A percentile compares a stretch with the other conserved stretches of the same genome.
Evolutionary conservation across 2,329 filamentous ascomycete genomes (phyloP).

Genomic region (Monosporascus sp.): DNA sequence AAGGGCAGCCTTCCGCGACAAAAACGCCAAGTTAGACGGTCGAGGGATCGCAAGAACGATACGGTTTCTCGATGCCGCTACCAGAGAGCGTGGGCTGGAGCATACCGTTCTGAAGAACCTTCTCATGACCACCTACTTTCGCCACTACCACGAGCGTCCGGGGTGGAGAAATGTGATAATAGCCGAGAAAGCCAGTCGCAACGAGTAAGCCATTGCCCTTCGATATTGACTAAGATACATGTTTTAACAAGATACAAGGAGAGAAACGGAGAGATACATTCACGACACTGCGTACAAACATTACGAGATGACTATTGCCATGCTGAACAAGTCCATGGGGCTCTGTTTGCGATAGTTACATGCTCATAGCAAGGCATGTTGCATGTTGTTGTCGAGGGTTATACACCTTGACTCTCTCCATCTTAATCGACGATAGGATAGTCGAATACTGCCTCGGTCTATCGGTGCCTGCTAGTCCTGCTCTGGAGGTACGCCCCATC

Average conservation of each 20-base stretch:
- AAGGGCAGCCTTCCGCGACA: constrained; percentile 53
- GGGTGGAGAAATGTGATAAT: constrained; percentile 19
- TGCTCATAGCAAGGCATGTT: background rate
- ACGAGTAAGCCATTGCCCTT: constrained; percentile 7
- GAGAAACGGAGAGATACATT: constrained; percentile 11
- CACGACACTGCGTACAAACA: constrained; percentile 43
- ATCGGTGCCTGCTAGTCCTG: no score
- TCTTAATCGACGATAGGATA: no score
- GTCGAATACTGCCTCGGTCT: no score
- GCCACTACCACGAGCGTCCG: constrained; percentile 21
- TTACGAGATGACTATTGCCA: constrained; percentile 64
- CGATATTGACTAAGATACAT: background rate
- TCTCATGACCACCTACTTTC: constrained; percentile 42
- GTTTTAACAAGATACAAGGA: constrained; percentile 13
- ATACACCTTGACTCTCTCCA: no score
- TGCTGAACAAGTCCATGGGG: constrained; percentile 70
- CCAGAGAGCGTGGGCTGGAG: constrained; percentile 59
- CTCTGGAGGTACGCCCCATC: no score
- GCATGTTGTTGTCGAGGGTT: no score
- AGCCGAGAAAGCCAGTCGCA: constrained; percentile 10
- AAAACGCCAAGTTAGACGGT: constrained; percentile 38
- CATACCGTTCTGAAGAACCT: constrained; percentile 68
- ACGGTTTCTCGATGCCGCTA: constrained; percentile 64
- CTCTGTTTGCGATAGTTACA: constrained; percentile 49
- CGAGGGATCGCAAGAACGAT: constrained; percentile 58